A percentile compares a stretch with the other conserved stretches of the same genome.
These are phyloP conservation scores for Lichtheimia ramosa DNA, from an alignment of 371 early-diverging fungal genomes.

Conservation along the genomic window DNA sequence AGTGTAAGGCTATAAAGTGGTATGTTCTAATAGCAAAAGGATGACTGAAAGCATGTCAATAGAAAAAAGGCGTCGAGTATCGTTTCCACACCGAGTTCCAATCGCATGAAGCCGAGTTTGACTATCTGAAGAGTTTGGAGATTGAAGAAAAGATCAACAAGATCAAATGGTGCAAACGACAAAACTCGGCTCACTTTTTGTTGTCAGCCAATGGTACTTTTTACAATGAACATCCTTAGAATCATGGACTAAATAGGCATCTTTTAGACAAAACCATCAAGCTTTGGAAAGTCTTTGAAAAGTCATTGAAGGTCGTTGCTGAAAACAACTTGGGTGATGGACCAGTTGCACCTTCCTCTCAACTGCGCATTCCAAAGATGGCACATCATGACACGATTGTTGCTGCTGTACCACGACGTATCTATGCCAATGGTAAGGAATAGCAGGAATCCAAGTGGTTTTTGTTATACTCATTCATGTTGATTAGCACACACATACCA, in stretches of 20 bases:
- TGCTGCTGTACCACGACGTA: conserved; percentile 80
- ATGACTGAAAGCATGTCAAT: conserved; percentile 5
- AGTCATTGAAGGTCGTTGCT: conserved; percentile 76
- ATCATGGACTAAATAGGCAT: neutral
- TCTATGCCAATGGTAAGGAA: conserved; percentile 71
- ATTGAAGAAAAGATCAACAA: conserved; percentile 97
- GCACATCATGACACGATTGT: conserved; percentile 81
- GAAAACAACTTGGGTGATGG: conserved; percentile 73
- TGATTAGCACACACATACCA: conserved; percentile 88
- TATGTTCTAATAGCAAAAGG: neutral
- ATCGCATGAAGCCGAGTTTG: conserved; percentile 95
- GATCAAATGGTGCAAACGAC: conserved; percentile 85
- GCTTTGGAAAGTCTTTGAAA: conserved; percentile 92
- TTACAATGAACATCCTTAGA: neutral
- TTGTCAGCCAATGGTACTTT: conserved; percentile 84
- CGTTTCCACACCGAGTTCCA: conserved; percentile 93
- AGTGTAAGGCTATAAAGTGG: conserved; percentile 55
- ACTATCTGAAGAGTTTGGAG: conserved; percentile 94
- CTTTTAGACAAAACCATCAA: conserved; percentile 87
- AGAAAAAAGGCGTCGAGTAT: conserved; percentile 94
- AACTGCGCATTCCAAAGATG: conserved; percentile 72
- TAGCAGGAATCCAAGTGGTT: neutral
- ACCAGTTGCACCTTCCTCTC: conserved; percentile 24
- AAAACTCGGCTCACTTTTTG: conserved; percentile 86
- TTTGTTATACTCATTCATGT: neutral